Evolutionary conservation across 1,284 basidiomycete genomes (phyloP).

Genomic region (Melanopsichium pennsylvanicum): DNA sequence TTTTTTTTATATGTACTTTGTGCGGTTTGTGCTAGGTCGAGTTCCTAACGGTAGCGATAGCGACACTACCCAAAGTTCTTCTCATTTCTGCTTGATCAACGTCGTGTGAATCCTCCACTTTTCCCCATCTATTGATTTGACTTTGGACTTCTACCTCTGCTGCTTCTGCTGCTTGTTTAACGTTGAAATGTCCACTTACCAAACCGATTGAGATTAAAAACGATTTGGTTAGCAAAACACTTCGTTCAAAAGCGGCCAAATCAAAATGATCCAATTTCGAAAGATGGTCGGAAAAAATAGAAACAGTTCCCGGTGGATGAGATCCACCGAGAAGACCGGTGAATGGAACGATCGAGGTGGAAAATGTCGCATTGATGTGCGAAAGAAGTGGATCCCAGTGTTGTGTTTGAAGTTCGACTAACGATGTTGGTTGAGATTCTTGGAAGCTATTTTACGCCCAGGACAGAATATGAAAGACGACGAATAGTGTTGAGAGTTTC

Average conservation of each 20-base stretch:
- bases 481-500: too few relatives aligned
- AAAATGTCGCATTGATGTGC: slow-evolving; percentile 79
- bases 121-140: slow-evolving; percentile 96
- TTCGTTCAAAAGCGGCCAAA: slow-evolving; percentile 80
- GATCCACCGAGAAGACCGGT: slow-evolving; percentile 35
- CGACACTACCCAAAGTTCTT: slow-evolving; percentile 73
- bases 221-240: slow-evolving; percentile 88
- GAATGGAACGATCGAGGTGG: slow-evolving; percentile 55
- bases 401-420: slow-evolving; percentile 81
- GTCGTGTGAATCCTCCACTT: slow-evolving; percentile 83
- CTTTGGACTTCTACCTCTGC: slow-evolving; percentile 91
- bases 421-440: slow-evolving; percentile 76
- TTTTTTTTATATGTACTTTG: too few relatives aligned
- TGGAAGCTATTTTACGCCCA: too few relatives aligned
- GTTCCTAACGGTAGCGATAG: slow-evolving; percentile 32
- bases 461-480: too few relatives aligned
- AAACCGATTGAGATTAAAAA: slow-evolving; percentile 88
- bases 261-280: slow-evolving; percentile 38
- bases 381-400: slow-evolving; percentile 89
- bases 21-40: not conserved
- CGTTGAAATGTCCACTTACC: slow-evolving; percentile 73
- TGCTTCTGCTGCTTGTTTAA: slow-evolving; percentile 83
- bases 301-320: slow-evolving; percentile 29
- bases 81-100: slow-evolving; percentile 95
- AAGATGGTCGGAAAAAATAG: slow-evolving; percentile 28